Base-by-base conservation (phyloP, 352 stramenopile genomes). In the Phytophthora hibernalis region DNA sequence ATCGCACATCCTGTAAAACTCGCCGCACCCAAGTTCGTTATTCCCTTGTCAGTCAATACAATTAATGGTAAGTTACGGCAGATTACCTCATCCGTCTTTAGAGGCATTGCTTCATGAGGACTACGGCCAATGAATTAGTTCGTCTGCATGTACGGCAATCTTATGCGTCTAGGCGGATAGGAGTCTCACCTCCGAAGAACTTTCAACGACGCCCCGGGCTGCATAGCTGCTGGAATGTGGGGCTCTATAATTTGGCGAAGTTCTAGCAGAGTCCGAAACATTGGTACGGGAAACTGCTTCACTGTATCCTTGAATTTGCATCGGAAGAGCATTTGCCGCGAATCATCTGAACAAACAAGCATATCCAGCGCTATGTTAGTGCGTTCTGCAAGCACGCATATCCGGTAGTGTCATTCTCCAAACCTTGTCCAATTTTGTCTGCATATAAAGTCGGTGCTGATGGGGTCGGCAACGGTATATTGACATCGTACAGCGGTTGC, bases 251-350 rank as follows among this genome's bases (percentile, higher is more conserved):
- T 58, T 52, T 77, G 15, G 3, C 64, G 35, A 24, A 93, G 53
- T 16, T 80, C 67, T 9, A 53, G 11, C 15, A 81, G 48, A 5
- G 65, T 81, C 3, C 49, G 30, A 20, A 79, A 69, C 6, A 61
- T 60, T 18, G 54, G 66, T 5, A 77, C 72, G 2, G 61, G 56
- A 40, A 93, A 89, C 22, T 86, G 70, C 38, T 76, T 75, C 30
- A 73, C 68, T 18, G 65, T 67, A 33, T 78, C 73, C 13, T 74
- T 75, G 74, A 75, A 92, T 56, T 93, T 93, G 80, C 85, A 91
- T 53, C 81, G 81, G 47, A 92, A 83, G 26, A 76, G 59, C 37
- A 90, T 61, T 56, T 75, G 53, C 51, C 44, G 57, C n/a, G 54
- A 61, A 45, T 70, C 50, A 55, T 60, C 42, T 61, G 22, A 12